Evolutionary conservation across 1,139 yeast genomes (phyloP).

Genomic region (Scheffersomyces lignicola): DNA sequence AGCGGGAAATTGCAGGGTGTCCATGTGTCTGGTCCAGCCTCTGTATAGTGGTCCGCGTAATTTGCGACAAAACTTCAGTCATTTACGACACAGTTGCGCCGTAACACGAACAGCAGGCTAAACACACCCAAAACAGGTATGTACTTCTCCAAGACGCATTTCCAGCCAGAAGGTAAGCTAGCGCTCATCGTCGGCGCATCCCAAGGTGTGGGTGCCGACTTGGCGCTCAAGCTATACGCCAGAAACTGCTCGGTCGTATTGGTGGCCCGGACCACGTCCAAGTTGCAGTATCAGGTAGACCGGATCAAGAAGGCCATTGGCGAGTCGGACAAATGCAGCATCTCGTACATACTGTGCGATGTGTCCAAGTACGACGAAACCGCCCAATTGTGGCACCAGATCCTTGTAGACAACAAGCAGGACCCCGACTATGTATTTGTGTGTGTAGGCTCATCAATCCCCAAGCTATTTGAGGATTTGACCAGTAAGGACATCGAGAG

Average conservation of each 20-base stretch:
- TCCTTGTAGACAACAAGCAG: conserved; percentile 16
- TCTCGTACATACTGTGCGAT: conserved; percentile 63
- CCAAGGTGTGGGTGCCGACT: conserved; percentile 86
- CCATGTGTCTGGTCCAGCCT: no score
- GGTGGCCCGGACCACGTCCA: conserved; percentile 71
- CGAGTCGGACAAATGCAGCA: conserved; percentile 24
- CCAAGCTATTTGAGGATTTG: conserved; percentile 75
- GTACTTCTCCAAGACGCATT: conserved; percentile 30
- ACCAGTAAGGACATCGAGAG: conserved; percentile 54
- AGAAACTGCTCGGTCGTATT: conserved; percentile 66
- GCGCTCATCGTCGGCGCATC: conserved; percentile 93
- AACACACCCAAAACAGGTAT: conserved; percentile 9
- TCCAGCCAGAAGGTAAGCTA: conserved; percentile 46
- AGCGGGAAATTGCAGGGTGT: no score
- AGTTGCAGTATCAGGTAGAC: conserved; percentile 49
- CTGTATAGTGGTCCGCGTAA: no score
- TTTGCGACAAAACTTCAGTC: no score
- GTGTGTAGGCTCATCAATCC: conserved; percentile 86
- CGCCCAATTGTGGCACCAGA: conserved; percentile 31
- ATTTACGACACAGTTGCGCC: no score
- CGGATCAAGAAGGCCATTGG: conserved; percentile 31
- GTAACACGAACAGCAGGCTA: no score
- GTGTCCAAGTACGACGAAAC: conserved; percentile 58
- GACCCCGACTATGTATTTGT: conserved; percentile 76
- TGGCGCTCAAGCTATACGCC: conserved; percentile 61